Conservation (phyloP, 768 basidiomycete species). For the Trametes meyenii region DNA sequence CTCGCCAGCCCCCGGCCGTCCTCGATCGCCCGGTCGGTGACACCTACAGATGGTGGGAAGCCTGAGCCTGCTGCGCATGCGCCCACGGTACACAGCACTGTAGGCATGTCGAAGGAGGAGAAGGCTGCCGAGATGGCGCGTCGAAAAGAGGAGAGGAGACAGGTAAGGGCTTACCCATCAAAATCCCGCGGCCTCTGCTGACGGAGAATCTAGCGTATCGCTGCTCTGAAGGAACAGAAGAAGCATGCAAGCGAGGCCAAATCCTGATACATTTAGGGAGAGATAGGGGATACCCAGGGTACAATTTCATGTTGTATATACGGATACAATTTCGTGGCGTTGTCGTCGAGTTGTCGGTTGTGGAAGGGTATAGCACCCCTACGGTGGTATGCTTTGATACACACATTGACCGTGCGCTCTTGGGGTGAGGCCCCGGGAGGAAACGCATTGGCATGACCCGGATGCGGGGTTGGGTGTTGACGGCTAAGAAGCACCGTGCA, state of each 20-base stretch:
- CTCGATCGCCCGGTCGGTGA: slow-evolving; percentile 19
- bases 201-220: slow-evolving; percentile 61
- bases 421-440: no score
- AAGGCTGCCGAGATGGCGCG: slow-evolving; percentile 92
- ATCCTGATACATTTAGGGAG: slow-evolving; percentile 19
- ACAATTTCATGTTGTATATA: slow-evolving; percentile 3
- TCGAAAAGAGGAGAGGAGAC: slow-evolving; percentile 89
- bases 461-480: no score
- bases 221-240: slow-evolving; percentile 81
- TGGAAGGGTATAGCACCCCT: no score
- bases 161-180: slow-evolving; percentile 49
- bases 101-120: slow-evolving; percentile 80
- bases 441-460: no score
- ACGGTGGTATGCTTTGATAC: no score
- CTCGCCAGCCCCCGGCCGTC: slow-evolving; percentile 8
- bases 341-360: neutral
- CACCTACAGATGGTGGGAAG: slow-evolving; percentile 28
- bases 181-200: neutral
- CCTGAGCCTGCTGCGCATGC: slow-evolving; percentile 25
- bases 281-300: slow-evolving; percentile 13
- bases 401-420: no score
- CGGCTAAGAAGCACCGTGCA: no score
- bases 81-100: slow-evolving; percentile 38
- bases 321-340: neutral
- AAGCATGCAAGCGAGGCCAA: slow-evolving; percentile 45